These are phyloP conservation scores for Hypocrella siamensis DNA, from an alignment of 2,329 filamentous ascomycete species.

Conservation along the genomic window DNA sequence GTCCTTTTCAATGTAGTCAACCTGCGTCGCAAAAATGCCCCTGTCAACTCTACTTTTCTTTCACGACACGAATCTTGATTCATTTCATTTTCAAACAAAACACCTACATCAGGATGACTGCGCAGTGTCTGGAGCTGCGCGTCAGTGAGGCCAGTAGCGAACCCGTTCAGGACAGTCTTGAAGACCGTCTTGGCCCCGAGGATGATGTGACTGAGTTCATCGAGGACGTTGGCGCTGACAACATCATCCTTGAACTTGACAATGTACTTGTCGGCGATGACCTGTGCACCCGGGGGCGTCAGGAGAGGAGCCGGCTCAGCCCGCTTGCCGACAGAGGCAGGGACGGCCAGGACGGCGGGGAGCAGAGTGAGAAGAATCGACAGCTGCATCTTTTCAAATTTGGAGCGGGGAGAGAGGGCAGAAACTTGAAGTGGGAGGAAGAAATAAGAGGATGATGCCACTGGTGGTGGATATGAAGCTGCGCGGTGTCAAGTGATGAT, in stretches of 20 bases:
- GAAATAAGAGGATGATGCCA: too few species aligned
- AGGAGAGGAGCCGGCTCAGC: slow-evolving; percentile 12
- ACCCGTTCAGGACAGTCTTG: slow-evolving; percentile 9
- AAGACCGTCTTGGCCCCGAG: slow-evolving; percentile 10
- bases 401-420: too few species aligned
- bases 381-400: too few species aligned
- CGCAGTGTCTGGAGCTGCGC: slow-evolving; percentile 9
- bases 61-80: too few species aligned
- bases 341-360: slow-evolving; percentile 9
- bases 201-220: slow-evolving; percentile 4
- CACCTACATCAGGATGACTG: slow-evolving; percentile 9
- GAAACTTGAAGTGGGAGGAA: too few species aligned
- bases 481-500: too few species aligned
- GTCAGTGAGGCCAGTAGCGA: slow-evolving; percentile 9
- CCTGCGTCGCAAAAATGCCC: too few species aligned
- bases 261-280: slow-evolving; percentile 14
- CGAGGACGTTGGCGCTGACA: slow-evolving; percentile 3
- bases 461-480: too few species aligned
- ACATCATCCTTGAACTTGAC: slow-evolving; percentile 13
- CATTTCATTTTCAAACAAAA: slow-evolving; percentile 1
- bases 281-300: slow-evolving; percentile 4
- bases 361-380: slow-evolving; percentile 10
- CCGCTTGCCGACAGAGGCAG: slow-evolving; percentile 7
- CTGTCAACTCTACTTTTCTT: too few species aligned
- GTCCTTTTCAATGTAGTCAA: slow-evolving; percentile 22